These are phyloP conservation scores for Geum urbanum DNA, from an alignment of 306 rosid species.

Conservation along the genomic window DNA sequence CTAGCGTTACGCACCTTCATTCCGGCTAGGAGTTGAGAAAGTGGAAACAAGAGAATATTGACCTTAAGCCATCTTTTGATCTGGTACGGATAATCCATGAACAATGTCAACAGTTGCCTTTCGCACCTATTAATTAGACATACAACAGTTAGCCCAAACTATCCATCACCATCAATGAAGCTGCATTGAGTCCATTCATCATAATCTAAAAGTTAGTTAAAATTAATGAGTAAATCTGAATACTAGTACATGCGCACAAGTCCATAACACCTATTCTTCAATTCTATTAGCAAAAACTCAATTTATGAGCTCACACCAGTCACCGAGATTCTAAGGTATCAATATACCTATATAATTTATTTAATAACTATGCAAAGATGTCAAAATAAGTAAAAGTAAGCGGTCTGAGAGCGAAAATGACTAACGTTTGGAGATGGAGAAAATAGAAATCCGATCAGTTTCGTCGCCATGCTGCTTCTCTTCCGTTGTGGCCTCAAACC, in stretches of 20 bases:
- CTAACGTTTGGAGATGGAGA: conserved; percentile 74
- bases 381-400: neutral
- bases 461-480: conserved; percentile 57
- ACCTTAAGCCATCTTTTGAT: conserved; percentile 69
- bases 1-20: conserved; percentile 40
- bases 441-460: conserved; percentile 60
- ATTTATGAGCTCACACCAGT: neutral
- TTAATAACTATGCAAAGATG: neutral
- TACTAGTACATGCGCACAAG: neutral
- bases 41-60: conserved; percentile 40
- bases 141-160: neutral
- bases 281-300: neutral
- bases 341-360: neutral
- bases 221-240: too few relatives aligned
- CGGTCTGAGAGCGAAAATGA: neutral
- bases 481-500: neutral
- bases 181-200: neutral
- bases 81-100: conserved; percentile 66
- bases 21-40: conserved; percentile 55
- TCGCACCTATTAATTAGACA: conserved; percentile 41
- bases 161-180: neutral
- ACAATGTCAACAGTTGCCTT: conserved; percentile 87
- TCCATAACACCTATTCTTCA: neutral
- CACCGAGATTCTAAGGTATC: too few relatives aligned
- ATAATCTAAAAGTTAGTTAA: neutral